Conservation (phyloP, 2,329 filamentous ascomycete species). For the Clathrospora elynae region DNA sequence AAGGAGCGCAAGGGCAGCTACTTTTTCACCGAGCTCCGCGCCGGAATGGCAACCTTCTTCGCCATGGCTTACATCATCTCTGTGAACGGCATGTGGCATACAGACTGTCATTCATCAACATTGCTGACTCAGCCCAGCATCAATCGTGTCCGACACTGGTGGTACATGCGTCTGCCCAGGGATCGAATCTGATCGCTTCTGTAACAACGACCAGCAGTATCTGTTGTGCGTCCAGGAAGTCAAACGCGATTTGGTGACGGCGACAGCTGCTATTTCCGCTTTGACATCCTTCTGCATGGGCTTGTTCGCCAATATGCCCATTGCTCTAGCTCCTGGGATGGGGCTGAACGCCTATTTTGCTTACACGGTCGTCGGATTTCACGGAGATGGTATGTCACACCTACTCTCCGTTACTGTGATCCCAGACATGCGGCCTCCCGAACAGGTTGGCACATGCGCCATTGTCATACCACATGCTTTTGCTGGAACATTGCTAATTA, state of each 20-base stretch:
- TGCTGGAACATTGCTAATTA: slow-evolving; percentile 23
- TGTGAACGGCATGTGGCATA: slow-evolving; percentile 54
- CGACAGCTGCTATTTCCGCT: slow-evolving; percentile 80
- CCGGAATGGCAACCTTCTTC: slow-evolving; percentile 72
- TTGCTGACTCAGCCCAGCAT: slow-evolving; percentile 38
- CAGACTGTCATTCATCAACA: slow-evolving; percentile 39
- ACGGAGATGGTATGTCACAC: slow-evolving; percentile 64
- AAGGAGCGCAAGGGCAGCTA: slow-evolving; percentile 73
- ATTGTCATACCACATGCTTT: slow-evolving; percentile 5
- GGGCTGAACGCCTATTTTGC: slow-evolving; percentile 87
- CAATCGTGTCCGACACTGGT: slow-evolving; percentile 72
- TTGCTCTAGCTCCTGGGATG: slow-evolving; percentile 75
- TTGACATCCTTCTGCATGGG: slow-evolving; percentile 84
- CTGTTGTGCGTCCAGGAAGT: slow-evolving; percentile 65
- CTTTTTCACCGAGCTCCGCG: slow-evolving; percentile 84
- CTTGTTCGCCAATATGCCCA: slow-evolving; percentile 78
- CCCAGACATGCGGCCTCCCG: slow-evolving; percentile 16
- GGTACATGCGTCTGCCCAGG: slow-evolving; percentile 74
- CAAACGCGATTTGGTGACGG: slow-evolving; percentile 80
- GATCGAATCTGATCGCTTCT: slow-evolving; percentile 56
- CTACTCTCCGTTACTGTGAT: slow-evolving; percentile 24
- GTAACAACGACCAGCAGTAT: slow-evolving; percentile 63
- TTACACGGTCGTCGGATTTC: slow-evolving; percentile 77
- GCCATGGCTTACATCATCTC: slow-evolving; percentile 65
- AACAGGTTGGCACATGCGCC: slow-evolving; percentile 2